Conservation (phyloP, 2,329 filamentous ascomycete species). For the Aspergillus aculeatus region DNA sequence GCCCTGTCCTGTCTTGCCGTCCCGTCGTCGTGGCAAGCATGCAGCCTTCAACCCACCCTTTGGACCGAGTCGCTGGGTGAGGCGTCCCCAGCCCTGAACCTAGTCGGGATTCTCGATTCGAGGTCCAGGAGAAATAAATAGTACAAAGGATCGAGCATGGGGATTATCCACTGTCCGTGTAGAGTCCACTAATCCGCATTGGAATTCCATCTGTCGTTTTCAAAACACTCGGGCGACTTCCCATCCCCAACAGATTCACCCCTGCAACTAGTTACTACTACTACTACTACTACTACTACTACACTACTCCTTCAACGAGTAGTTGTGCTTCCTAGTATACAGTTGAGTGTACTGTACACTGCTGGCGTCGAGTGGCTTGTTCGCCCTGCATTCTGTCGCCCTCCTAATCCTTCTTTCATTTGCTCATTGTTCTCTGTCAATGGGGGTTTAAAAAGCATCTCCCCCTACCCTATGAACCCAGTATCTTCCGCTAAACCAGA, state of each 20-base stretch:
- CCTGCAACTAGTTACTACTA: not conserved
- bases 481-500: not conserved
- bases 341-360: not conserved
- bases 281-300: too few relatives aligned
- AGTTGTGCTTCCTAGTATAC: too few relatives aligned
- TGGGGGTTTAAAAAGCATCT: not conserved
- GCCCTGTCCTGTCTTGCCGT: constrained; percentile 10
- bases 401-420: too few relatives aligned
- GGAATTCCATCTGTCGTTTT: not conserved
- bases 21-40: constrained; percentile 19
- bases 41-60: not conserved
- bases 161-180: not conserved
- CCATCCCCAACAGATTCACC: not conserved
- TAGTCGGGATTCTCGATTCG: not conserved
- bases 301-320: too few relatives aligned
- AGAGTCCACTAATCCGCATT: not conserved
- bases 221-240: not conserved
- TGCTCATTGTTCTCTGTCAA: not conserved
- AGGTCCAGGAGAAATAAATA: not conserved
- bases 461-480: constrained; percentile 4
- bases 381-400: not conserved
- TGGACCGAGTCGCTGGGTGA: not conserved
- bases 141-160: not conserved
- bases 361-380: not conserved
- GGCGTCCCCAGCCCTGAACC: not conserved